Evolutionary conservation across 179 eudicot genomes (phyloP).

Genomic region (Beta macrorhiza): DNA sequence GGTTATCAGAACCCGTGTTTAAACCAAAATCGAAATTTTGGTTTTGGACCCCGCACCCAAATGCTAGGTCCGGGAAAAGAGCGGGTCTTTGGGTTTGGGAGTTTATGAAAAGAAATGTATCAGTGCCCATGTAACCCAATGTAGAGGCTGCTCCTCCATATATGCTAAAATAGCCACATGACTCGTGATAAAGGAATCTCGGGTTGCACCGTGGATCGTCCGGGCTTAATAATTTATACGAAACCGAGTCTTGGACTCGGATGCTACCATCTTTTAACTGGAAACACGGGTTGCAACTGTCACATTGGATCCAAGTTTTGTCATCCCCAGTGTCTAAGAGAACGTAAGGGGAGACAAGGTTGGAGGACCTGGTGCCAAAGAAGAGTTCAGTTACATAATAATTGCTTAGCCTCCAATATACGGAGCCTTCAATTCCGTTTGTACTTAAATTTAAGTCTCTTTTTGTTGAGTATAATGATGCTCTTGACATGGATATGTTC

Average conservation of each 20-base stretch:
- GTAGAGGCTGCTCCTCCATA: background rate
- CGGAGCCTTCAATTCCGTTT: background rate
- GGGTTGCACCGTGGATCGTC: constrained; percentile 12
- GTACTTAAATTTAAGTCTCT: background rate
- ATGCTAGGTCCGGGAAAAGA: background rate
- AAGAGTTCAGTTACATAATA: background rate
- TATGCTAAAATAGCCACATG: background rate
- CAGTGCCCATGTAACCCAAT: constrained; percentile 1
- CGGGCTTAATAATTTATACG: background rate
- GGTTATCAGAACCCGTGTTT: background rate
- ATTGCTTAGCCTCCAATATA: background rate
- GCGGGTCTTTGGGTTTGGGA: background rate
- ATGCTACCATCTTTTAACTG: background rate
- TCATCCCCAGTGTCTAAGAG: constrained; percentile 15
- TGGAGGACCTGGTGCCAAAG: background rate
- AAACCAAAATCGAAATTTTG: background rate
- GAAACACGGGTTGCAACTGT: constrained; percentile 25
- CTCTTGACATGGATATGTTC: background rate
- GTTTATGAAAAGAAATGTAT: constrained; percentile 9
- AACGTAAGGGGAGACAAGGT: background rate
- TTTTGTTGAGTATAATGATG: background rate
- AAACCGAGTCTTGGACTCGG: background rate
- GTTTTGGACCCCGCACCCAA: constrained; percentile 26
- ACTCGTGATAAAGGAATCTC: background rate
- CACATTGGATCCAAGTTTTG: constrained; percentile 28